phyloP scores from a whole-genome alignment of 2,329 filamentous ascomycete genomes.

The Trichoderma sp. region DNA sequence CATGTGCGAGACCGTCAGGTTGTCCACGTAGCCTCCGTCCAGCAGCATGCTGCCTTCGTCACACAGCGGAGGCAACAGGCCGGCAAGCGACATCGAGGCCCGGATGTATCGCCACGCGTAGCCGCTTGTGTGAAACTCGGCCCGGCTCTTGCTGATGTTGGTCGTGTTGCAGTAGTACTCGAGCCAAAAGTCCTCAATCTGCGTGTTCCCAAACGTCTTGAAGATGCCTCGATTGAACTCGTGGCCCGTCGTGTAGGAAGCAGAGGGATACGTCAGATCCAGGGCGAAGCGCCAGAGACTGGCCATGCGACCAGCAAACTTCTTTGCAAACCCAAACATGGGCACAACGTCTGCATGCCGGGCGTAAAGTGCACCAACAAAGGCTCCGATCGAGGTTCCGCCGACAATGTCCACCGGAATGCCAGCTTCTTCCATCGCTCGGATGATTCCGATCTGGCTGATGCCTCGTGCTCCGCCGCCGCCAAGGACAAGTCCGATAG shows the following conservation, averaged over 20 bases:
- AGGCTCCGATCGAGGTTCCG: constrained; percentile 93
- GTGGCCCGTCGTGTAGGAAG: constrained; percentile 96
- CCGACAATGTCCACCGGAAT: constrained; percentile 95
- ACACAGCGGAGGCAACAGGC: constrained; percentile 87
- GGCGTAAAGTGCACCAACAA: constrained; percentile 93
- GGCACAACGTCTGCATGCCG: constrained; percentile 95
- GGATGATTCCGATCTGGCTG: constrained; percentile 89
- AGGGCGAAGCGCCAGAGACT: constrained; percentile 98
- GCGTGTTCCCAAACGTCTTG: constrained; percentile 94
- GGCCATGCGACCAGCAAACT: constrained; percentile 97
- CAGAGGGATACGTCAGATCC: constrained; percentile 93
- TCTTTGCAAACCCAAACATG: constrained; percentile 95
- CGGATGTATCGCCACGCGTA: constrained; percentile 98
- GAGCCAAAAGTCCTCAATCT: constrained; percentile 99
- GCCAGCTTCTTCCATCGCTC: constrained; percentile 91
- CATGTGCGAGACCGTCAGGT: constrained; percentile 96
- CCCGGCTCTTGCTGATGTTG: constrained; percentile 91
- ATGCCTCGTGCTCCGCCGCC: constrained; percentile 92
- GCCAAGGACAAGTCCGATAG: constrained; percentile 89
- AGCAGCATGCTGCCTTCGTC: constrained; percentile 97
- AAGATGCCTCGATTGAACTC: constrained; percentile 99
- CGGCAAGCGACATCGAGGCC: constrained; percentile 94
- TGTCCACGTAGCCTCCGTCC: constrained; percentile 96
- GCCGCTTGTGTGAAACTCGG: constrained; percentile 91
- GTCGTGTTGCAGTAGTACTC: constrained; percentile 99